These are phyloP conservation scores for Colletotrichum sp. DNA, from an alignment of 2,329 filamentous ascomycete species.

Conservation along the genomic window DNA sequence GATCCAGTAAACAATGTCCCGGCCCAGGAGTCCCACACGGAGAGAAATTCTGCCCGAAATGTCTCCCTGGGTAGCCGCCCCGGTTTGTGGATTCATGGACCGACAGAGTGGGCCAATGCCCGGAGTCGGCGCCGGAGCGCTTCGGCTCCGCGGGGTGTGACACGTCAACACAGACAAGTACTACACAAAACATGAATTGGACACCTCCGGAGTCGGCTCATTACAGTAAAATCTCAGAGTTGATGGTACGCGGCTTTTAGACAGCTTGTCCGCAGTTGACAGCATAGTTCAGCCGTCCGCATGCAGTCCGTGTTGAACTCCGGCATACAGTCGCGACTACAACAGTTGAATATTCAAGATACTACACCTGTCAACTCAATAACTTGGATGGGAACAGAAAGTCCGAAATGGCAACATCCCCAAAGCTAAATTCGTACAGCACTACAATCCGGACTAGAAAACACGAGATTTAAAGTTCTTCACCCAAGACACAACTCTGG, in stretches of 20 bases:
- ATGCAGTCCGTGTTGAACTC: background rate
- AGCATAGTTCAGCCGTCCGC: background rate
- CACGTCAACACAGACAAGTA: fast-evolving
- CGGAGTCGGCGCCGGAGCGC: background rate
- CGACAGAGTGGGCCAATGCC: background rate
- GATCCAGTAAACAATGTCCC: background rate
- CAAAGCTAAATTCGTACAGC: background rate
- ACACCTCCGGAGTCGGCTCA: no score
- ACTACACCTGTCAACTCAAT: fast-evolving
- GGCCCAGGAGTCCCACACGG: background rate
- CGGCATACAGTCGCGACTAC: background rate
- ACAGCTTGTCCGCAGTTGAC: background rate
- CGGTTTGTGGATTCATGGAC: background rate
- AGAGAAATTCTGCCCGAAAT: background rate
- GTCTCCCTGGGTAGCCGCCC: background rate
- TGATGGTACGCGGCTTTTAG: fast-evolving
- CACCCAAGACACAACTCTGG: background rate
- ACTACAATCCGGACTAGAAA: background rate
- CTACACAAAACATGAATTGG: background rate
- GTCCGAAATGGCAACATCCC: background rate
- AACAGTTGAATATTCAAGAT: background rate
- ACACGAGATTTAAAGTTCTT: background rate
- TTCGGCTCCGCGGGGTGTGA: fast-evolving
- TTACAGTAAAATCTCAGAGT: fast-evolving
- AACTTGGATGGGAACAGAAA: background rate